Base-by-base conservation (phyloP, 805 yeast species). In the Sporopachydermia quercuum region DNA sequence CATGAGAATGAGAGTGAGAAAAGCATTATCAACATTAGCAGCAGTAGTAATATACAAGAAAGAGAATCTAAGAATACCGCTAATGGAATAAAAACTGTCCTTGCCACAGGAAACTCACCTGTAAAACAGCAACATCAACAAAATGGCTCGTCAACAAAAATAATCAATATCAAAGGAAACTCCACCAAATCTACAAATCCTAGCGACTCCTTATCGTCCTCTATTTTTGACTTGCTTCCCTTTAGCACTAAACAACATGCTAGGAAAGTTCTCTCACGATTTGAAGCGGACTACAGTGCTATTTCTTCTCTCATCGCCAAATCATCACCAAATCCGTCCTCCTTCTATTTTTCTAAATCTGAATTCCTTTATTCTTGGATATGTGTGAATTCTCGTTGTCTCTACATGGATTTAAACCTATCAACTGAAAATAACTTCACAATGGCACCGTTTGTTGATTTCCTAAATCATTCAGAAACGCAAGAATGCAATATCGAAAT, bases 391-490 rank as follows among this genome's bases (percentile, higher is more conserved):
- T 79, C 96, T 2, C 76, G 98, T 59, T 89, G 97, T 55, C 62
- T 89, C 4, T 87, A 85, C 54, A 76, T 78, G 77, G 67, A 70
- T 3, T 57, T 83, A 2, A 76, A 69, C 27, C 66, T 68, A 42
- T 59, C 63, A 14, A 52, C 53, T 2, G 70, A 61, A 17, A 84
- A 79, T 47, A 79, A 82, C 54, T 77, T 89, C 61, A 84, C 97
- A 2, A 61, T 89, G 72, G 96, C 89, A 0, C 98, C 98, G 0
- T 78, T 65, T 45, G 86, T 87, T 16, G 98, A 89, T 60, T 81
- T 83, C 54, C 61, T 89, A 39, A 91, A 89, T 57, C 97, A 89
- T 56, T 49, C 63, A 5, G 38, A 36, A 8, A 19, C 60, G 18
- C 49, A 34, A 38, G 16, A 34, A n/a, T 36, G 38, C 14, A 16